Evolutionary conservation across 108 stramenopile genomes (phyloP), one percentile per base, ranked within the genome.

Genomic region (Nannochloropsis salina): DNA sequence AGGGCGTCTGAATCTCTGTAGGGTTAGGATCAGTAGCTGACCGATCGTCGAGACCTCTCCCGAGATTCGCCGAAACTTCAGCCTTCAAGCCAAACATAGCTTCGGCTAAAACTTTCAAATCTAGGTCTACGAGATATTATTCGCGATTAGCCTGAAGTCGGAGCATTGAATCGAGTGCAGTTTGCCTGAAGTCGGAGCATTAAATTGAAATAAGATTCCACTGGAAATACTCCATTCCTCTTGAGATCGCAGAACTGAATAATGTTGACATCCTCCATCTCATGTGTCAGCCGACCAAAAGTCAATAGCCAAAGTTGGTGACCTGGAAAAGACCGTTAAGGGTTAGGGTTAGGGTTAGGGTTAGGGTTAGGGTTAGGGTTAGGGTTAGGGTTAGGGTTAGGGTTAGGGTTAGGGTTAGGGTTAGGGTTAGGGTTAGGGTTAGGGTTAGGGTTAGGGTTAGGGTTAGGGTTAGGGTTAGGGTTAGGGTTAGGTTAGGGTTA

Each of bases 301-400:
- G 47, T 9, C 12, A 11, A 51, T 9, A 12, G 47, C 12, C 12
- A 51, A 12, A 12, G 47, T 51, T 51, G 12, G 47, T 9, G 47
- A 11, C 12, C 9, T 9, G 47, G 47, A 11, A 11, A 51, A 12
- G 47, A 12, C 12, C 12, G 47, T 9, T 51, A 11, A 51, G 47
- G 47, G 47, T 51, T 51, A 51, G 47, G 47, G 47, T 51, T 51
- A 51, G 47, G 47, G 47, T 51, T 51, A 51, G 47, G 47, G 47
- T 51, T 51, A 51, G 47, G 47, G 47, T 51, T 51, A 51, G 47
- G 47, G 47, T 51, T 51, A 51, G 47, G 47, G 47, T 51, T 51
- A 51, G 47, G 47, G 47, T 51, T 51, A 51, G 47, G 47, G 47
- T 51, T 51, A 51, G 47, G 47, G 47, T 51, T 51, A 51, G 47